Evolutionary conservation across 2,329 filamentous ascomycete species (phyloP), one percentile per base, ranked within the genome.

Genomic region (Hypoxylon sp.): DNA sequence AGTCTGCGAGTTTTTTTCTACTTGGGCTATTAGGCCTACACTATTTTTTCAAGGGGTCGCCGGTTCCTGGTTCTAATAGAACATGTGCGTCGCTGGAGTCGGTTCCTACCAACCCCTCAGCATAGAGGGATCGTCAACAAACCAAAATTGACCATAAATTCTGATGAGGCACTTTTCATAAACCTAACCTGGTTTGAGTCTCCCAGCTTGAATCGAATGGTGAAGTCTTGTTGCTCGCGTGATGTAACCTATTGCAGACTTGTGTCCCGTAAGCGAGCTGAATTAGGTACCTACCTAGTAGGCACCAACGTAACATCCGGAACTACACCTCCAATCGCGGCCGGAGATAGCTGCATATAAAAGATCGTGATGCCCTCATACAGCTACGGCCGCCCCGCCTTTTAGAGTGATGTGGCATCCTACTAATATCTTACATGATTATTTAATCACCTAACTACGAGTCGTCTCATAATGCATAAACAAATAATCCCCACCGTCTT

Each of bases 121-220:
- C 24, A 26, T 26, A 26, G 24, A 7, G 24, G 4, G 7, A 4
- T 26, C 24, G 24, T 7, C 24, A 26, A 7, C 24, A 26, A n/a
- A 48, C 22, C 6, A 6, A 43, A 56, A 51, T 62, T 52, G 44
- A 52, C 5, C 44, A 20, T 41, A 49, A 56, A 48, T 52, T 41
- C 22, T 51, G n/a, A 50, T 44, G 5, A 30, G 22, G 10, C 6
- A 6, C 26, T 28, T n/a, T n/a, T 8, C n/a, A 6, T 20, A 17
- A 22, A 17, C 24, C 19, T 30, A 4, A 26, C 24, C 24, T 34
- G 13, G 15, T 15, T 13, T 13, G 32, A 13, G 6, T 32, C 30
- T 32, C 30, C 11, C 6, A 32, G 30, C 32, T n/a, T n/a, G n/a
- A 34, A 34, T 34, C 3, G 32, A 13, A 34, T 34, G 32, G 4